phyloP scores from a whole-genome alignment of 495 filamentous ascomycete genomes.

The Hypoxylon rickii region DNA sequence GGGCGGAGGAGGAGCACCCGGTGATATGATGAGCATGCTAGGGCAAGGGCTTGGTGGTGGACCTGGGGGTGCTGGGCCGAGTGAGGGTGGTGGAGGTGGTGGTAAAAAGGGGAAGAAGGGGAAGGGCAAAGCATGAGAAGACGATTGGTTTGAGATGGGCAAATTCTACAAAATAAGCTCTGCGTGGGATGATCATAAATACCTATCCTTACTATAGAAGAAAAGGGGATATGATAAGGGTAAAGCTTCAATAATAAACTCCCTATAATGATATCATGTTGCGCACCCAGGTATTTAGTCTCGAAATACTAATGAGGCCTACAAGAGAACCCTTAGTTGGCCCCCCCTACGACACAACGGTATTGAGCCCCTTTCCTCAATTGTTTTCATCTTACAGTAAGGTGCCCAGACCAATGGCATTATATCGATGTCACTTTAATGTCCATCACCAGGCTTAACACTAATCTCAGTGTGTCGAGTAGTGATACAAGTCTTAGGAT shows the following conservation, averaged over 20 bases:
- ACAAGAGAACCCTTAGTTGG: no score
- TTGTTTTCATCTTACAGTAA: no score
- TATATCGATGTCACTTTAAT: no score
- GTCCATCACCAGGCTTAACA: no score
- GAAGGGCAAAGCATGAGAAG: slow-evolving; percentile 48
- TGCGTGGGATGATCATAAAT: neutral
- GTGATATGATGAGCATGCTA: slow-evolving; percentile 52
- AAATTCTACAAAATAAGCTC: neutral
- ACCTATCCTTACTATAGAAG: neutral
- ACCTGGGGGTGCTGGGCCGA: slow-evolving; percentile 30
- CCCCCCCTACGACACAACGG: no score
- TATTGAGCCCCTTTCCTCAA: no score
- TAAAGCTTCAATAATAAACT: no score
- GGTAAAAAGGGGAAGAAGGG: slow-evolving; percentile 55
- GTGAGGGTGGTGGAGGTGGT: slow-evolving; percentile 17
- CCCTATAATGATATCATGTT: no score
- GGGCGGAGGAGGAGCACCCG: slow-evolving; percentile 49
- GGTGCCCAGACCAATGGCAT: no score
- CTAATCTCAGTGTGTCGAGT: neutral
- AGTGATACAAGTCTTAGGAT: slow-evolving; percentile 13
- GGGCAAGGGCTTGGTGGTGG: slow-evolving; percentile 39
- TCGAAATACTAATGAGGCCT: no score
- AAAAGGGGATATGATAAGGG: neutral
- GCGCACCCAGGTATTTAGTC: no score
- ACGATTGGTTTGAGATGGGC: no score